These are phyloP conservation scores for Phanerochaete carnosa DNA, from an alignment of 768 basidiomycete genomes.

Conservation along the genomic window DNA sequence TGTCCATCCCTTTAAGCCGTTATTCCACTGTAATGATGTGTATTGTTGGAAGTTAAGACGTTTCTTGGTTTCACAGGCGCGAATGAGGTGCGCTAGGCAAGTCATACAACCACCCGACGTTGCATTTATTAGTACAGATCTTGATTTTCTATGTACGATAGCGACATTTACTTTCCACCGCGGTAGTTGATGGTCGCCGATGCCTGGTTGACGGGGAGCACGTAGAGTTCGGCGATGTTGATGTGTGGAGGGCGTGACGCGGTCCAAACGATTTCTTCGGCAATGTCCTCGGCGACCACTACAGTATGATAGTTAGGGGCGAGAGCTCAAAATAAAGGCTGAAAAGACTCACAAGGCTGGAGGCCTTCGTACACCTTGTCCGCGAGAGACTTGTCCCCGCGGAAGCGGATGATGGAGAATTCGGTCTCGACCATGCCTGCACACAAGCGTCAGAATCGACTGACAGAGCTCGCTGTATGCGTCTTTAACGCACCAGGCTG, in stretches of 20 bases:
- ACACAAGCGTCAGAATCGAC: neutral
- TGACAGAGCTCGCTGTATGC: neutral
- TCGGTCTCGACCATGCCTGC: conserved; percentile 86
- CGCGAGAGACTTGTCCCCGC: conserved; percentile 78
- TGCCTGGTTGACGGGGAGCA: conserved; percentile 82
- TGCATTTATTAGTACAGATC: conserved; percentile 12
- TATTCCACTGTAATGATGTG: conserved; percentile 3
- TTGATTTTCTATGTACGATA: conserved; percentile 11
- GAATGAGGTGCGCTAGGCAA: neutral
- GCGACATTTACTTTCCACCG: conserved; percentile 32
- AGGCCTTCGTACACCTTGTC: conserved; percentile 90
- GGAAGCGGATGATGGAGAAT: conserved; percentile 88
- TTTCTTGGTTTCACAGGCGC: conserved; percentile 2
- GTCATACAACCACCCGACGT: neutral
- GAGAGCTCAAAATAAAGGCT: neutral
- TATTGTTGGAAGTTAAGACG: neutral
- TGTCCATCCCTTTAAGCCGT: neutral
- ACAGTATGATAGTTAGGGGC: neutral
- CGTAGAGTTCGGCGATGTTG: conserved; percentile 79
- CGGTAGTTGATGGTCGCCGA: conserved; percentile 61
- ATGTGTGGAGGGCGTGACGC: conserved; percentile 91
- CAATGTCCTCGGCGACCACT: conserved; percentile 87
- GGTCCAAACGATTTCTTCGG: conserved; percentile 98
- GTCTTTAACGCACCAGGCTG: conserved; percentile 64
- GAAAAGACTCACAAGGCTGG: conserved; percentile 59